Evolutionary conservation across 2,329 filamentous ascomycete species (phyloP), one percentile per base, ranked within the genome.

Genomic region (Tricladium varicosporioides): DNA sequence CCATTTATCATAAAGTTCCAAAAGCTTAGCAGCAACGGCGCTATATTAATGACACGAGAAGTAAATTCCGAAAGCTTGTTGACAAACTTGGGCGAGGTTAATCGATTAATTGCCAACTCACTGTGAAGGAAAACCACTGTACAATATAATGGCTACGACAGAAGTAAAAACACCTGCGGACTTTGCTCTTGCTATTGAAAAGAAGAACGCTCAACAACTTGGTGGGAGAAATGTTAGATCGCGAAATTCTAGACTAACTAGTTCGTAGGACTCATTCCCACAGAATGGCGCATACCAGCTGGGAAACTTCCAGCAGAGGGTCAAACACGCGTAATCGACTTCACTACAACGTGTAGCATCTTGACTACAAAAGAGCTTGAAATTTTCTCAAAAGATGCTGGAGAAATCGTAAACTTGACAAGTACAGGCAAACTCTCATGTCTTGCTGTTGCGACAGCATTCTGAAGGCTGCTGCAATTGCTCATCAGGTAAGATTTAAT

Each of bases 391-490:
- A 48, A 57, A 19, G 60, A 62, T 43, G 61, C 62, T 18, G 58
- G 56, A 18, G 50, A 59, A 11, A 56, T 64, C 18, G 36, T 55
- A n/a, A 36, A 51, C 7, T 54, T 22, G n/a, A 51, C 63, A 10
- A 43, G 51, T 13, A 42, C 16, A n/a, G 42, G 56, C 4, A 60
- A 52, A 19, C 53, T 57, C 8, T 63, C 54, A 8, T 65, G 64
- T 4, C 48, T 63, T 10, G 73, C 74, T 8, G 72, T 78, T 2
- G 67, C 72, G 0, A 68, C 67, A 5, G 76, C 75, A 9, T 78
- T 78, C 60, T 76, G 75, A 78, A 78, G 59, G 70, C 77, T 9
- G 76, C 76, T 1, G 73, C 75, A 1, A 72, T 79, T 19, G 75
- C 74, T 1, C 76, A 78, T 43, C 76, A 78, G 58, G 68, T 75